phyloP scores from a whole-genome alignment of 2,329 filamentous ascomycete species.

The Trichoderma polysporum region DNA sequence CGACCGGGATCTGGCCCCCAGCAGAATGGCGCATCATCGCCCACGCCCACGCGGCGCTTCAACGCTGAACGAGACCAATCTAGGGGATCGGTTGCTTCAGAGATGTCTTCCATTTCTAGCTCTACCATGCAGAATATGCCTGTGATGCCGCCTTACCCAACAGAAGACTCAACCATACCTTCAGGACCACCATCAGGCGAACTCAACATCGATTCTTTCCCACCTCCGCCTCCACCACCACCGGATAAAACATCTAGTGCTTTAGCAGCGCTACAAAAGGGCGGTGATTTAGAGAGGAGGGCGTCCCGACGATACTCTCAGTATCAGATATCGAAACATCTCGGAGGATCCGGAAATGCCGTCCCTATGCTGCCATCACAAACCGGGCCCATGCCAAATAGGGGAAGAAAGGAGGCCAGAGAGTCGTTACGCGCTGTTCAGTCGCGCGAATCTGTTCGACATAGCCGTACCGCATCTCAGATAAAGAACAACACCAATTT shows the following conservation, averaged over 20 bases:
- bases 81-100: conserved; percentile 50
- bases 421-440: conserved; percentile 76
- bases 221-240: conserved; percentile 67
- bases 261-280: conserved; percentile 83
- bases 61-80: conserved; percentile 53
- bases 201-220: conserved; percentile 64
- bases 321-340: conserved; percentile 93
- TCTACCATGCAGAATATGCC: conserved; percentile 74
- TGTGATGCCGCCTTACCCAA: conserved; percentile 69
- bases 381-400: conserved; percentile 79
- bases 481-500: conserved; percentile 41
- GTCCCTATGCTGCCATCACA: conserved; percentile 85
- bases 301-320: conserved; percentile 92
- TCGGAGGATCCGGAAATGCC: conserved; percentile 76
- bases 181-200: conserved; percentile 41
- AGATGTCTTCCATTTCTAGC: conserved; percentile 70
- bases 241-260: conserved; percentile 81
- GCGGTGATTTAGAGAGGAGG: conserved; percentile 86
- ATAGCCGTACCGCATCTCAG: conserved; percentile 49
- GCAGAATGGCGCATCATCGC: conserved; percentile 41
- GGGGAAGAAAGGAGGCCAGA: conserved; percentile 72
- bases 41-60: conserved; percentile 51
- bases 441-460: conserved; percentile 50
- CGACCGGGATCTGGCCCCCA: conserved; percentile 32
- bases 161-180: conserved; percentile 55